These are phyloP conservation scores for Coemansia sp. DNA, from an alignment of 192 early-diverging fungal genomes.

Conservation along the genomic window DNA sequence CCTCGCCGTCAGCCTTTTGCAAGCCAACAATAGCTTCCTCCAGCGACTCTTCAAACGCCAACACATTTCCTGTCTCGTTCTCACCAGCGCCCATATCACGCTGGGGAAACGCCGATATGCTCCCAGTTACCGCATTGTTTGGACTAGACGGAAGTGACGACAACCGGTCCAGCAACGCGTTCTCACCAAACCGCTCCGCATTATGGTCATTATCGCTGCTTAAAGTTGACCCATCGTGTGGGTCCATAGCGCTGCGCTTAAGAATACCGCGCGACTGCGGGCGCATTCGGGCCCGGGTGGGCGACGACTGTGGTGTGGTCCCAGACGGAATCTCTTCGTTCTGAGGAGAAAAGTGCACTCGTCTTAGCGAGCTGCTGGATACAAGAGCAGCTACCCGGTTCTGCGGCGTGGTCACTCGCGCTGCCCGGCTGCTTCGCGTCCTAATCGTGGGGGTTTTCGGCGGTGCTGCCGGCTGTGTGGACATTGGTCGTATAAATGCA, in stretches of 20 bases:
- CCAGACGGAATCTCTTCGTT: conserved; percentile 39
- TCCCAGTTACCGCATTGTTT: not conserved
- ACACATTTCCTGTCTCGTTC: not conserved
- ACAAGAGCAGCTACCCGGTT: not conserved
- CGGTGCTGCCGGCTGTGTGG: conserved; percentile 1
- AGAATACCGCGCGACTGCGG: conserved; percentile 41
- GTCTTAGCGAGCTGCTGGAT: conserved; percentile 20
- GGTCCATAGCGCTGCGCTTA: conserved; percentile 16
- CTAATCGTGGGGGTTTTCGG: not conserved
- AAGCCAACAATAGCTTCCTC: conserved; percentile 9
- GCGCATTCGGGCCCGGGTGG: conserved; percentile 31
- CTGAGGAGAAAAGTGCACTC: conserved; percentile 47
- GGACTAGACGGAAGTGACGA: conserved; percentile 13
- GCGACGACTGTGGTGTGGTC: conserved; percentile 47
- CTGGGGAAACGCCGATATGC: conserved; percentile 6
- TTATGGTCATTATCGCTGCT: conserved; percentile 21
- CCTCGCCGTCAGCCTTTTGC: not conserved
- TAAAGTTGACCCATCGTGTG: not conserved
- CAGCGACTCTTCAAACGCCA: conserved; percentile 15
- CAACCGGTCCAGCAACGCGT: conserved; percentile 11
- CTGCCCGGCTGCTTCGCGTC: not conserved
- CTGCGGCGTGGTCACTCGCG: conserved; percentile 2
- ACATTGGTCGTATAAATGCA: conserved; percentile 9
- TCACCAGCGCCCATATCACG: not conserved
- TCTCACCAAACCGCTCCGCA: conserved; percentile 9